Conservation (phyloP, 2,329 filamentous ascomycete genomes). For the Xylariomycetidae sp. region DNA sequence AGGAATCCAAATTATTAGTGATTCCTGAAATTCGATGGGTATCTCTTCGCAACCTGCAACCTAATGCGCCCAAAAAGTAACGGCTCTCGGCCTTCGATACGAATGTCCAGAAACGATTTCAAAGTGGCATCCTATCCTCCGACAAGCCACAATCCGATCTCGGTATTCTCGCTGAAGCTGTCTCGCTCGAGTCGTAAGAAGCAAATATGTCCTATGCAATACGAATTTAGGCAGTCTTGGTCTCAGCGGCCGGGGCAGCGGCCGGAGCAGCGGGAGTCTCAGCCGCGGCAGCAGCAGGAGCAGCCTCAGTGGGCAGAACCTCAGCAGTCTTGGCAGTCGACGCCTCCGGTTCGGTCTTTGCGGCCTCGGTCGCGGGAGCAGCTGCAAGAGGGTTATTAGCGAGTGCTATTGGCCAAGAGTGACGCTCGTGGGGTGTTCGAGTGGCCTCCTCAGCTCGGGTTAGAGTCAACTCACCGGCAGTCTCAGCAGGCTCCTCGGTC, state of each 20-base stretch:
- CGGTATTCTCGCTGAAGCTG: slow-evolving; percentile 1
- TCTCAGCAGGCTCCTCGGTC: background rate
- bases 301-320: slow-evolving; percentile 14
- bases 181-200: background rate
- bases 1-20: too few relatives aligned
- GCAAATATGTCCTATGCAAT: slow-evolving; percentile 4
- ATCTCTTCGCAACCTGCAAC: too few relatives aligned
- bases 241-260: slow-evolving; percentile 8
- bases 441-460: background rate
- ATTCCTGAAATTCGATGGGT: too few relatives aligned
- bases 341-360: slow-evolving; percentile 12
- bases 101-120: too few relatives aligned
- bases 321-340: slow-evolving; percentile 17
- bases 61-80: too few relatives aligned
- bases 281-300: slow-evolving; percentile 16
- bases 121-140: too few relatives aligned
- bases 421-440: background rate
- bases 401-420: slow-evolving; percentile 2
- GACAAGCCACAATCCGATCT: slow-evolving; percentile 2
- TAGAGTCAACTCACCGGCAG: background rate
- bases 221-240: slow-evolving; percentile 8
- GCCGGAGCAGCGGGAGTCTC: slow-evolving; percentile 15
- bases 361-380: slow-evolving; percentile 11
- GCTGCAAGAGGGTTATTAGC: slow-evolving; percentile 10
- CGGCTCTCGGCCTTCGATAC: too few relatives aligned